phyloP scores from a whole-genome alignment of 2,329 filamentous ascomycete genomes.

The Xylariales sp. region DNA sequence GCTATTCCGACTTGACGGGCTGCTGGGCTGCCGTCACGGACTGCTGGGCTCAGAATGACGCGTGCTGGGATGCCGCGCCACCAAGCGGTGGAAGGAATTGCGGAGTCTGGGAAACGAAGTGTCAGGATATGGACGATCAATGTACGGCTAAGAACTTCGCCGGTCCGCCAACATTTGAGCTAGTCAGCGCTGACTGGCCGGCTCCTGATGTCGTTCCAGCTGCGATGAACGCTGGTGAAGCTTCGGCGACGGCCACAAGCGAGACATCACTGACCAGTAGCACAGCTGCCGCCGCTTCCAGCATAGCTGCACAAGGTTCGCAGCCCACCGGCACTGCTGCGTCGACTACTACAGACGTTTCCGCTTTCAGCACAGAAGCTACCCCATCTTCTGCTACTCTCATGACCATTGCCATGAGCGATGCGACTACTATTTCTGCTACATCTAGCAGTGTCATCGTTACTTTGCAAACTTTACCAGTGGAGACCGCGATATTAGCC shows the following conservation, averaged over 20 bases:
- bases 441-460: too few relatives aligned
- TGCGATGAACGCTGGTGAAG: not conserved
- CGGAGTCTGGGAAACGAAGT: conserved; percentile 58
- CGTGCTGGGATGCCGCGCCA: conserved; percentile 56
- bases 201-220: not conserved
- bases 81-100: conserved; percentile 58
- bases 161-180: conserved; percentile 38
- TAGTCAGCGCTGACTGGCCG: not conserved
- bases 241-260: not conserved
- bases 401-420: too few relatives aligned
- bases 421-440: too few relatives aligned
- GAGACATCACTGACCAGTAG: not conserved
- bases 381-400: too few relatives aligned
- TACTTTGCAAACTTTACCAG: too few relatives aligned
- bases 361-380: too few relatives aligned
- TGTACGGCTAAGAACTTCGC: conserved; percentile 37
- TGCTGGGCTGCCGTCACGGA: conserved; percentile 55
- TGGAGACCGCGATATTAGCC: too few relatives aligned
- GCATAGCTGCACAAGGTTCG: too few relatives aligned
- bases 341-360: too few relatives aligned
- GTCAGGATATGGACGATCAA: conserved; percentile 39
- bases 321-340: too few relatives aligned
- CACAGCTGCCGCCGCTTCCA: too few relatives aligned
- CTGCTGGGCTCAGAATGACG: conserved; percentile 54
- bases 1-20: conserved; percentile 48